These are phyloP conservation scores for Cladophialophora carrionii DNA, from an alignment of 2,329 filamentous ascomycete genomes.

Conservation along the genomic window DNA sequence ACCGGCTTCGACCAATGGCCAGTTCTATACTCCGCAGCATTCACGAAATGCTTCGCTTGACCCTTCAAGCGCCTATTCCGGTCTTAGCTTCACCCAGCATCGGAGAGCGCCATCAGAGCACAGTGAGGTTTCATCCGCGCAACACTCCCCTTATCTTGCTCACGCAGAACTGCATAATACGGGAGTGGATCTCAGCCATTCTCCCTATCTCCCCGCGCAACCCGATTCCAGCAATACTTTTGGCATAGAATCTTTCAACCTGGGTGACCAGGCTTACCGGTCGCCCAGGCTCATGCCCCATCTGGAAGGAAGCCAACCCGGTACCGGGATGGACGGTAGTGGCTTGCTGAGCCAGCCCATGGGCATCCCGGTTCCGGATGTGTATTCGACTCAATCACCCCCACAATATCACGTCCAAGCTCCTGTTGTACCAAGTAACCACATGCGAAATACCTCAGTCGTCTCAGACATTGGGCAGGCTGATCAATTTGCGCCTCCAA, in stretches of 20 bases:
- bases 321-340: conserved; percentile 25
- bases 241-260: conserved; percentile 76
- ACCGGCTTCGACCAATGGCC: conserved; percentile 57
- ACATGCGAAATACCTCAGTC: conserved; percentile 53
- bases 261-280: conserved; percentile 69
- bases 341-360: conserved; percentile 47
- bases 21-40: conserved; percentile 58
- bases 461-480: conserved; percentile 66
- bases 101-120: conserved; percentile 85
- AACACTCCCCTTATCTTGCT: conserved; percentile 78
- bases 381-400: conserved; percentile 50
- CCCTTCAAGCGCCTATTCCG: conserved; percentile 61
- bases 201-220: conserved; percentile 74
- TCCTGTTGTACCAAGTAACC: conserved; percentile 50
- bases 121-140: conserved; percentile 84
- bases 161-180: conserved; percentile 78
- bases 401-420: conserved; percentile 48
- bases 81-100: conserved; percentile 73
- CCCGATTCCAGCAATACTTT: conserved; percentile 78
- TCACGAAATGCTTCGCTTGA: conserved; percentile 65
- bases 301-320: conserved; percentile 52
- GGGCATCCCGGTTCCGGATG: conserved; percentile 49
- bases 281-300: conserved; percentile 70
- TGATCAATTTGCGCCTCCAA: conserved; percentile 82
- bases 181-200: conserved; percentile 67